Base-by-base conservation (phyloP, 2,329 filamentous ascomycete species). In the Aspergillus sp. region DNA sequence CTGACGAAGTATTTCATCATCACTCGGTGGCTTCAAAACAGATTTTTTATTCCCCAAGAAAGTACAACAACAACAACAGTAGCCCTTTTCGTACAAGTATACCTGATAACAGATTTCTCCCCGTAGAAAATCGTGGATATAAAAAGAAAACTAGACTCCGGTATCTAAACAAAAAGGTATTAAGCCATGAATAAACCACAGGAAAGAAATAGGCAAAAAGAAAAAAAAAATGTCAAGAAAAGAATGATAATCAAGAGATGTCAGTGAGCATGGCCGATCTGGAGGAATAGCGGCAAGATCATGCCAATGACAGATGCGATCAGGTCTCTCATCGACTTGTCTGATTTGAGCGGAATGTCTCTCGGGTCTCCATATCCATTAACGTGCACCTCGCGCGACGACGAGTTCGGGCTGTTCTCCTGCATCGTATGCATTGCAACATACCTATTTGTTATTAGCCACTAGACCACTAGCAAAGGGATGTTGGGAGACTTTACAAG, bases 391-490 rank as follows among this genome's bases (percentile, higher is more conserved):
- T 70, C 64, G 9, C 64, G 65, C 10, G 62, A 52, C 5, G 56
- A 46, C 4, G 60, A 58, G 27, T 59, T 61, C 17, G 64, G 58
- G n/a, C 64, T 64, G 46, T 70, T 72, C 61, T 95, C 90, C 64
- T 94, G 88, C 89, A 97, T 95, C 1, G 90, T 90, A 64, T 98
- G 93, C 90, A 97, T 96, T 1, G 93, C 93, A 39, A 98, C 93
- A 62, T 97, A 95, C 59, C 89, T 94, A 53, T 12, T 43, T 7
- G 41, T 43, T 7, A 50, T 56, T 44, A 54, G 53, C 55, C 42
- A 59, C 9, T 32, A 45, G n/a, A 13, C 10, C 38, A 27, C 13
- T 15, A 50, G 13, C 33, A 41, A 17, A 27, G 22, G 10, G 32
- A 7, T 12, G 25, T 12, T 12, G 4, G 19, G 32, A 30, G 39